Evolutionary conservation across 2,329 filamentous ascomycete genomes (phyloP), one percentile per base, ranked within the genome.

Genomic region (Cladosporium cucumerinum): DNA sequence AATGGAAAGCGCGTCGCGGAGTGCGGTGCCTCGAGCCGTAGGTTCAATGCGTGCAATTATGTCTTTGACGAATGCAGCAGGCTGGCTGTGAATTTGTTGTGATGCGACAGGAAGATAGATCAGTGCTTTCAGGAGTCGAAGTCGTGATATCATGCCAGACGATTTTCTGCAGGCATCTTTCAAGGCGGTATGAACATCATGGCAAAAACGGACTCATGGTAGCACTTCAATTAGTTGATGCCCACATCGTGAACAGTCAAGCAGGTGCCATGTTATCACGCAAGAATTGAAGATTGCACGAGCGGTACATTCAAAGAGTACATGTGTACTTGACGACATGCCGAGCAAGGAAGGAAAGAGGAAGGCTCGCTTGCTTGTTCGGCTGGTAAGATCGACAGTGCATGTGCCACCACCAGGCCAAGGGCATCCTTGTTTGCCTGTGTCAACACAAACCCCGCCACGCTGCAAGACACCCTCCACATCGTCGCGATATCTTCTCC

Each of bases 301-400:
- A 46, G 39, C 39, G n/a, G n/a, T 46, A 21, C 39, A 43, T 43
- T n/a, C 8, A 6, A 21, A 46, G n/a, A 12, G n/a, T 46, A 46
- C 39, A 52, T 52, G 26, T 52, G 12, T 28, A 52, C 23, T 25
- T 52, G 48, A 25, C 14, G 48, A 25, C 28, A 39, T 34, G 54
- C 32, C 54, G 30, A 39, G 52, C 30, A 18, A n/a, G 26, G 26
- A 28, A 32, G 26, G 26, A 28, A 32, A 52, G n/a, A 26, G 18
- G 23, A 30, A n/a, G 26, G 28, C 18, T 32, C 26, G 54, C 32
- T 30, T 32, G 54, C 21, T 30, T 32, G 28, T 32, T 48, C 57
- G 57, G 57, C 57, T 32, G 57, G 2, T 23, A 16, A 30, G 57
- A 60, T 60, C 57, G 57, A 60, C 57, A 60, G 23, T 48, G 57